phyloP scores from a whole-genome alignment of 78 protist genomes.

The Parvularia atlantis region DNA sequence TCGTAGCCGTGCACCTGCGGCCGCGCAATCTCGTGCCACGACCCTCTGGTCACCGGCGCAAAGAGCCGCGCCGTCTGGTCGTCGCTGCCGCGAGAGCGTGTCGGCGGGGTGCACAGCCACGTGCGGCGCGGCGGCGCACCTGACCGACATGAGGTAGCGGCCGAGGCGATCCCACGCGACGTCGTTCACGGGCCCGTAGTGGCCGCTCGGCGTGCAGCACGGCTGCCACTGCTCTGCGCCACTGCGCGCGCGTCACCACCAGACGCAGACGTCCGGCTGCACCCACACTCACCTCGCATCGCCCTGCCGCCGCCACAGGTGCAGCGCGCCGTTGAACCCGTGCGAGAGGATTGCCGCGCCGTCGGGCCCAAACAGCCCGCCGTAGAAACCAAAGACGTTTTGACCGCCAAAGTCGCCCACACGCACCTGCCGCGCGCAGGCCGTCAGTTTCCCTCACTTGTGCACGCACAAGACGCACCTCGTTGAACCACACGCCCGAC shows the following conservation, averaged over 20 bases:
- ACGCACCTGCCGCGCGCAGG: too few species aligned
- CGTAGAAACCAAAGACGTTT: neutral
- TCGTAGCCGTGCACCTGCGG: conserved; percentile 24
- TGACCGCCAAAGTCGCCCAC: conserved; percentile 15
- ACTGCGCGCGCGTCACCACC: too few species aligned
- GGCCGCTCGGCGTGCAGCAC: neutral
- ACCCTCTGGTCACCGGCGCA: neutral
- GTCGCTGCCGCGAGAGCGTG: too few species aligned
- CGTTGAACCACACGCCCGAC: conserved; percentile 5
- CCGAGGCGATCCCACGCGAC: neutral
- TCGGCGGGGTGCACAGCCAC: too few species aligned
- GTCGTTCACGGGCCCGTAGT: conserved; percentile 3
- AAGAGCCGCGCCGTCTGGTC: conserved; percentile 17
- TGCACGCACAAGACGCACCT: too few species aligned
- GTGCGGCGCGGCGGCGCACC: too few species aligned
- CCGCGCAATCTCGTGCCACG: conserved; percentile 12
- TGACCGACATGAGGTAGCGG: neutral
- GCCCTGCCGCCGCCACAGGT: neutral
- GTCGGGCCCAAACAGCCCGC: neutral
- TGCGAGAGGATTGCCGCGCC: conserved; percentile 1
- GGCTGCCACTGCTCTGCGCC: too few species aligned
- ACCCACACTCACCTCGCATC: too few species aligned
- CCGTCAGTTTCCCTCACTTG: too few species aligned
- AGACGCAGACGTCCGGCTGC: too few species aligned
- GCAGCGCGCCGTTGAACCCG: conserved; percentile 13